Conservation (phyloP, 1,284 basidiomycete species). For the Microbotryum lychnidis-dioicae region DNA sequence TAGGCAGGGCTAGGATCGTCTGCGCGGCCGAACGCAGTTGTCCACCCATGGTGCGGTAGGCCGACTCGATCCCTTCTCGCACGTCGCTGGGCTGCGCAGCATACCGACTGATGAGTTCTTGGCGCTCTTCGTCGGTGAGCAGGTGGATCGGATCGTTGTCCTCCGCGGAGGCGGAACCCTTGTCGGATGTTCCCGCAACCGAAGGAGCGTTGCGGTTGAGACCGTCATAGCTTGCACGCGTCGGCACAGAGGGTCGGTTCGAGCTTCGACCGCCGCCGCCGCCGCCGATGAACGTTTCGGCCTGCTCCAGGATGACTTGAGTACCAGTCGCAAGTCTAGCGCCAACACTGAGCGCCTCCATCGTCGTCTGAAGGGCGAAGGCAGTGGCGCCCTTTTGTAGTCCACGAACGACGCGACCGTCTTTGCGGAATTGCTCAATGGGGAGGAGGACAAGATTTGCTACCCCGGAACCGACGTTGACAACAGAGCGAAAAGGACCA, state of each 20-base stretch:
- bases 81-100: slow-evolving; percentile 80
- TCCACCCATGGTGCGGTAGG: slow-evolving; percentile 71
- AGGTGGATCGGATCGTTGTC: slow-evolving; percentile 27
- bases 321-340: slow-evolving; percentile 91
- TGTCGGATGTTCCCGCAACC: neutral
- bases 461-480: slow-evolving; percentile 92
- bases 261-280: slow-evolving; percentile 28
- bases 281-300: slow-evolving; percentile 82
- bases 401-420: slow-evolving; percentile 83
- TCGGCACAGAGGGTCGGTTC: neutral
- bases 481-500: slow-evolving; percentile 84
- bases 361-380: slow-evolving; percentile 85
- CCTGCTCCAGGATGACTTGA: slow-evolving; percentile 90
- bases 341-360: slow-evolving; percentile 92
- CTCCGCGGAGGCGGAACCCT: neutral
- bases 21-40: slow-evolving; percentile 91
- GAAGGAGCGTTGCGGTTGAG: neutral
- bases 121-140: slow-evolving; percentile 22
- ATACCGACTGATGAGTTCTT: slow-evolving; percentile 69
- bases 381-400: slow-evolving; percentile 88
- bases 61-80: slow-evolving; percentile 77
- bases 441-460: slow-evolving; percentile 92
- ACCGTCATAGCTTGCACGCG: neutral
- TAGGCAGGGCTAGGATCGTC: slow-evolving; percentile 94
- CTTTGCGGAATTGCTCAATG: slow-evolving; percentile 94